A percentile compares a stretch with the other conserved stretches of the same genome.
These are phyloP conservation scores for Kazachstania martiniae DNA, from an alignment of 805 yeast species.

Conservation along the genomic window DNA sequence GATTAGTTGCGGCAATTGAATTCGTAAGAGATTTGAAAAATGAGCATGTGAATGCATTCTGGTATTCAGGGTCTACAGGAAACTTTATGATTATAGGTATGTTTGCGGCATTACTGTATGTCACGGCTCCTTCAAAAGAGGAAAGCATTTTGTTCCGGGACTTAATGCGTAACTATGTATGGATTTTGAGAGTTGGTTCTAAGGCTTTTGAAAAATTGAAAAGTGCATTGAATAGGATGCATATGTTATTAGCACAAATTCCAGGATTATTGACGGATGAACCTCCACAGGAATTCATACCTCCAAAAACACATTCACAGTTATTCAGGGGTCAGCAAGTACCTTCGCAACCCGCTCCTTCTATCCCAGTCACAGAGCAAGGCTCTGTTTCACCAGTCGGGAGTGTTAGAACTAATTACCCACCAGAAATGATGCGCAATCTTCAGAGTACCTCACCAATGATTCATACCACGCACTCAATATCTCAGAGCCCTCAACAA, in stretches of 20 bases:
- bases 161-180: slow-evolving; percentile 63
- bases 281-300: slow-evolving; percentile 6
- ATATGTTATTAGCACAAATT: slow-evolving; percentile 59
- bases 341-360: slow-evolving; percentile 3
- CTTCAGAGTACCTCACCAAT: too few relatives aligned
- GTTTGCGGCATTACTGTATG: slow-evolving; percentile 71
- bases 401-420: slow-evolving; percentile 6
- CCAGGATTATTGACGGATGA: slow-evolving; percentile 46
- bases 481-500: too few relatives aligned
- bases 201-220: slow-evolving; percentile 70
- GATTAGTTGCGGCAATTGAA: slow-evolving; percentile 73
- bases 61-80: slow-evolving; percentile 76
- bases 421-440: too few relatives aligned
- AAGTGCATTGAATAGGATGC: slow-evolving; percentile 62
- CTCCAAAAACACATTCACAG: slow-evolving; percentile 13
- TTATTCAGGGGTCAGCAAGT: slow-evolving; percentile 1
- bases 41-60: slow-evolving; percentile 78
- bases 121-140: slow-evolving; percentile 50
- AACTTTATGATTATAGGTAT: slow-evolving; percentile 78
- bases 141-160: slow-evolving; percentile 58
- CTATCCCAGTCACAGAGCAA: slow-evolving; percentile 7
- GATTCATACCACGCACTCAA: too few relatives aligned
- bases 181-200: slow-evolving; percentile 64
- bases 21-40: slow-evolving; percentile 65
- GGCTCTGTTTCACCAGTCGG: slow-evolving; percentile 7